Evolutionary conservation across 208 protist genomes (phyloP).

Genomic region (Wallacemonas sp.): DNA sequence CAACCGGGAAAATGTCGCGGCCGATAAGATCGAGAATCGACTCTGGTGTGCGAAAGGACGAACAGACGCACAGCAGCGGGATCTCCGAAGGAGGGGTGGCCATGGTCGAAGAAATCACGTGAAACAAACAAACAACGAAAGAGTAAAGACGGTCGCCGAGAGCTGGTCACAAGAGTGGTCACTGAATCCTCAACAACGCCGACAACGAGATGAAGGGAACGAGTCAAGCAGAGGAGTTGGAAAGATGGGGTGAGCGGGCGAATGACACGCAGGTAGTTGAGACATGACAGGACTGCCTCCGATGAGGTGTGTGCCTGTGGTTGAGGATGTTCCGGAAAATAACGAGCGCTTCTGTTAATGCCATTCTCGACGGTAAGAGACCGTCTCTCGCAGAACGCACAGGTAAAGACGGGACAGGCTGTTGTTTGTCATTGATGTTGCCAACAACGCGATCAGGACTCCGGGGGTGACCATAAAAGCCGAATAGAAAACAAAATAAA

Average conservation of each 20-base stretch:
- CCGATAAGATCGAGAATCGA: conserved; percentile 12
- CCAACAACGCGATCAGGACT: background rate
- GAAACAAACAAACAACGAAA: background rate
- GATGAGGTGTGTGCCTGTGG: too few species aligned
- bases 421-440: background rate
- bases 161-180: too few species aligned
- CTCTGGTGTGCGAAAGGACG: conserved; percentile 14
- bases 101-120: background rate
- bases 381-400: background rate
- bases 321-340: too few species aligned
- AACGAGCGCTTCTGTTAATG: too few species aligned
- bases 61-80: conserved; percentile 21
- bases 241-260: too few species aligned
- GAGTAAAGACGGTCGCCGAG: background rate
- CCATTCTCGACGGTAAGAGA: background rate
- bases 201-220: background rate
- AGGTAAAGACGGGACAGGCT: background rate
- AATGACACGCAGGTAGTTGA: too few species aligned
- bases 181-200: too few species aligned
- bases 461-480: background rate
- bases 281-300: too few species aligned
- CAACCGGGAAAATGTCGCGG: conserved; percentile 19
- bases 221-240: too few species aligned
- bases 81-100: background rate
- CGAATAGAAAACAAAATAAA: conserved; percentile 4